Base-by-base conservation (phyloP, 2,329 filamentous ascomycete species). In the Colletotrichum melonis region DNA sequence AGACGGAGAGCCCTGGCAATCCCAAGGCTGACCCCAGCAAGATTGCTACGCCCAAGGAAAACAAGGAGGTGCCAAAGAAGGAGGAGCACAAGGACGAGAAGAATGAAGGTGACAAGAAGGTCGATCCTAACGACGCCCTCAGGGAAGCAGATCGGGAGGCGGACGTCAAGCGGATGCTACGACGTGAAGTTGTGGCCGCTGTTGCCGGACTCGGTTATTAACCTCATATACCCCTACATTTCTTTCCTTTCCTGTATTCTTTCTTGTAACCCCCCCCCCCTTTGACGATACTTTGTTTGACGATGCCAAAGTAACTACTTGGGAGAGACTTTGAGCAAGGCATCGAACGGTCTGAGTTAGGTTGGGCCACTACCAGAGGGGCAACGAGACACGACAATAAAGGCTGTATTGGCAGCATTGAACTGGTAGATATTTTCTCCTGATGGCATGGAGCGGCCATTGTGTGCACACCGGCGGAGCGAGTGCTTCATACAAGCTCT, bases 61-160 rank as follows among this genome's bases (percentile, higher is more conserved):
- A 56, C 46, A 63, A 64, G 55, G 59, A 68, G 28, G 42, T 22
- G 9, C 35, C 8, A n/a, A 46, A 60, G 42, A 52, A 63, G 30
- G 64, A 70, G 22, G 64, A 59, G 16, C 64, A 63, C 22, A 63
- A 69, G 24, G 49, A 69, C 26, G n/a, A 49, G 6, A 67, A 67
- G 12, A 67, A 74, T 38, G 58, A 70, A 26, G 57, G 35, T 8
- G 70, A 75, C 19, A 67, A 69, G 49, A 75, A 67, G 66, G 67
- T 73, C n/a, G 73, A 75, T 54, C 70, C 73, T 1, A 74, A 72
- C 38, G 73, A 68, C 56, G 73, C 67, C 32, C 55, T 74, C 30
- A 74, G 66, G 66, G 56, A 73, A 67, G 58, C 59, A 28, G 63
- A 74, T 35, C 46, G 28, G n/a, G 49, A 60, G 42, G 57, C 67